phyloP scores from a whole-genome alignment of 75 land plant genomes.

The Cryptomeria japonica region DNA sequence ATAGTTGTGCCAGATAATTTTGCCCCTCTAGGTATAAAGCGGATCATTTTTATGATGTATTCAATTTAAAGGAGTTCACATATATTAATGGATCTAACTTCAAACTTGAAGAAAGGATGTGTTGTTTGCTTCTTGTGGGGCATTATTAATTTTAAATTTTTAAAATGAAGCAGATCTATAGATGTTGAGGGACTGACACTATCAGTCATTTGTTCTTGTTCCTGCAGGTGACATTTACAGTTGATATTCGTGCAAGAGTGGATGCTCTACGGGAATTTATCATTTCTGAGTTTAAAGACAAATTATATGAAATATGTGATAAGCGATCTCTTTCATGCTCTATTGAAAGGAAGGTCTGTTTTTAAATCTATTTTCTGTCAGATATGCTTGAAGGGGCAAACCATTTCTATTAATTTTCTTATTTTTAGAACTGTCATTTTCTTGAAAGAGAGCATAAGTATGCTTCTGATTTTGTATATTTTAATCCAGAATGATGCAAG shows the following conservation, averaged over 20 bases:
- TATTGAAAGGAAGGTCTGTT: constrained; percentile 76
- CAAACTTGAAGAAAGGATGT: neutral
- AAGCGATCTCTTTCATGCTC: constrained; percentile 70
- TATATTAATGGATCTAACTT: neutral
- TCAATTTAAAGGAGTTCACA: neutral
- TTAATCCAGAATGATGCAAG: constrained; percentile 75
- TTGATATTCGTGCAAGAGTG: constrained; percentile 86
- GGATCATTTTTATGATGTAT: neutral
- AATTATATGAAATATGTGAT: constrained; percentile 57
- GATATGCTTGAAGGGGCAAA: constrained; percentile 1
- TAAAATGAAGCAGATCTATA: neutral
- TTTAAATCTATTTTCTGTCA: constrained; percentile 1
- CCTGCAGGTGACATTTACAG: constrained; percentile 82
- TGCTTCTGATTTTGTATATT: constrained; percentile 11
- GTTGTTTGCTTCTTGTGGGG: neutral
- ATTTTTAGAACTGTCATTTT: neutral
- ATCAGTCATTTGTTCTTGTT: neutral
- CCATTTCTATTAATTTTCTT: neutral
- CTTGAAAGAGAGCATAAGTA: neutral
- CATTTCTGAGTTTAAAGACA: constrained; percentile 44
- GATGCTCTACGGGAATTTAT: constrained; percentile 65
- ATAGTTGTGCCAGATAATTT: neutral
- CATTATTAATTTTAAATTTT: neutral
- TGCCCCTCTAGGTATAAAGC: neutral
- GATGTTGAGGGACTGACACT: neutral